Conservation (phyloP, 2,329 filamentous ascomycete species). For the Nemania serpens region DNA sequence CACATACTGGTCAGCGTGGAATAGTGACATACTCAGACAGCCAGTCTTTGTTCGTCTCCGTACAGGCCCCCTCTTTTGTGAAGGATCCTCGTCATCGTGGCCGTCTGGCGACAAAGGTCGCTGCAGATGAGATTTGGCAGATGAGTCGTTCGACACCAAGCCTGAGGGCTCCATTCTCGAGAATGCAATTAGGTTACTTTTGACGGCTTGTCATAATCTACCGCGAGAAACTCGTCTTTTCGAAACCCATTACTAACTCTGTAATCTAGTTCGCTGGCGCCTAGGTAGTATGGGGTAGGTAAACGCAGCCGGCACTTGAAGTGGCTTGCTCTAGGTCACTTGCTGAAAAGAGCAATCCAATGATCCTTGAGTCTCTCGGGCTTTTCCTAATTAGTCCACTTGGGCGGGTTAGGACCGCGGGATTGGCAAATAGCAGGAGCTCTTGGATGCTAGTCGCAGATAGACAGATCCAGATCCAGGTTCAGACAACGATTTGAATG, state of each 20-base stretch:
- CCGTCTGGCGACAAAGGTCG: conserved; percentile 42
- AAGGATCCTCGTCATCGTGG: conserved; percentile 47
- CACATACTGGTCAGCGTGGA: conserved; percentile 1
- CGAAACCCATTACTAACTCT: conserved; percentile 11
- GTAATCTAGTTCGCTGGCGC: too few relatives aligned
- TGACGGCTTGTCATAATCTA: conserved; percentile 21
- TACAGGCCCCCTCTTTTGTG: conserved; percentile 52
- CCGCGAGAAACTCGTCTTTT: conserved; percentile 2
- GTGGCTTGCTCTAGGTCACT: conserved; percentile 20
- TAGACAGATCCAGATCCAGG: conserved; percentile 6
- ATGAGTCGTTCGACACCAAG: conserved; percentile 30
- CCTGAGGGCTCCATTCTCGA: conserved; percentile 40
- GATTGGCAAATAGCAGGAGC: conserved; percentile 7
- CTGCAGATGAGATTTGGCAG: conserved; percentile 38
- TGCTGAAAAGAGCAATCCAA: conserved; percentile 12
- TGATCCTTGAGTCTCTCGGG: background rate
- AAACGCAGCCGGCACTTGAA: conserved; percentile 19
- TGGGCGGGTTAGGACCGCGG: background rate
- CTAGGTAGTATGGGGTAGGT: background rate
- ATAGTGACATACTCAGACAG: conserved; percentile 72
- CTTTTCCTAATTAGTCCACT: conserved; percentile 21
- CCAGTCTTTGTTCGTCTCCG: conserved; percentile 88
- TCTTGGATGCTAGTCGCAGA: background rate
- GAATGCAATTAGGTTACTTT: conserved; percentile 1
- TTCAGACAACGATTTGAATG: background rate